A percentile compares a stretch with the other conserved stretches of the same genome.
phyloP scores from a whole-genome alignment of 352 stramenopile genomes.

The Elongisporangium undulatum region DNA sequence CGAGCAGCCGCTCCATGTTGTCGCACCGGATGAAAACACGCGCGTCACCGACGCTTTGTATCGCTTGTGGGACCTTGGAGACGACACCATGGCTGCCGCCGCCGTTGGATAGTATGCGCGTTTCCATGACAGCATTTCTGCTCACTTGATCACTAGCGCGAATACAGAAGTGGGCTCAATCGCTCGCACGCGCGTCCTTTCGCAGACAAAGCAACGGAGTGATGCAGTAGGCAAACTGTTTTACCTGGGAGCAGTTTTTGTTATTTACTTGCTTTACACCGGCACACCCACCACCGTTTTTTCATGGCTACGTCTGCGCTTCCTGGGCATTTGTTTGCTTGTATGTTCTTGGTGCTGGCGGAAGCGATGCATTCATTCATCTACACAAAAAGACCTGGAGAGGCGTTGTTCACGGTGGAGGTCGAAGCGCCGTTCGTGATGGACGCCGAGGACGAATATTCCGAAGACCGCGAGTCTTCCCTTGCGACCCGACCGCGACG shows the following conservation, averaged over 20 bases:
- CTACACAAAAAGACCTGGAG: not conserved
- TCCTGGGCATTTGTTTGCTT: not conserved
- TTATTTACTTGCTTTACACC: not conserved
- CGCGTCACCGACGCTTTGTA: not conserved
- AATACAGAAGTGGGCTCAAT: not conserved
- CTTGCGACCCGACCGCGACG: constrained; percentile 50
- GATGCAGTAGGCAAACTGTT: not conserved
- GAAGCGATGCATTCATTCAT: not conserved
- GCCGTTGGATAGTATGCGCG: not conserved
- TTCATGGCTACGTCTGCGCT: not conserved
- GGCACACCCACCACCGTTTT: not conserved
- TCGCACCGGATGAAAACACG: not conserved
- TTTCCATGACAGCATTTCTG: not conserved
- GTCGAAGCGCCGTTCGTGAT: not conserved
- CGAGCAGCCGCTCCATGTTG: not conserved
- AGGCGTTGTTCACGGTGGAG: not conserved
- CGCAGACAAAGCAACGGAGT: not conserved
- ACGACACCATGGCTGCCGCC: not conserved
- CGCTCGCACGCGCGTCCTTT: not conserved
- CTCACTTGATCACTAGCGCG: not conserved
- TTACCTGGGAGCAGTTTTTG: not conserved
- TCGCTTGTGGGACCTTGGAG: not conserved
- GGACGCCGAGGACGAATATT: constrained; percentile 34
- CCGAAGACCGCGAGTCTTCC: constrained; percentile 67
- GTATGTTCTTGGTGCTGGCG: not conserved